Conservation (phyloP, 2,329 filamentous ascomycete genomes). For the Byssochlamys sp. region DNA sequence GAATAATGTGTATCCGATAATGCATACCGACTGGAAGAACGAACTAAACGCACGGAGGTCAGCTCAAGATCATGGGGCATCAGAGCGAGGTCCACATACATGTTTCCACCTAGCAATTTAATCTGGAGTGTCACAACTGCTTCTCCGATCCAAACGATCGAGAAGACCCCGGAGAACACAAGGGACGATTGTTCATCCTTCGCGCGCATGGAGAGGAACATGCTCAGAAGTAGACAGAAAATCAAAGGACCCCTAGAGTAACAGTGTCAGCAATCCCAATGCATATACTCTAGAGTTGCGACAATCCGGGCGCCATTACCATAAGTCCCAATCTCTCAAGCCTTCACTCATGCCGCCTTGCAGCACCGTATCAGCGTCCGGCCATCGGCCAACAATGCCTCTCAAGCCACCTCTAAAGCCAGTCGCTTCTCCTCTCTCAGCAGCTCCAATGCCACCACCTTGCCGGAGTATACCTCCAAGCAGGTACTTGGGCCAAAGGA, state of each 20-base stretch:
- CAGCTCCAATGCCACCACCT: conserved; percentile 45
- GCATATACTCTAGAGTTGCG: not conserved
- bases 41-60: conserved; percentile 51
- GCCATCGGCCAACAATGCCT: conserved; percentile 53
- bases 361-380: conserved; percentile 56
- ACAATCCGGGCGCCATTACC: conserved; percentile 36
- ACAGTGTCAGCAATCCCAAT: conserved; percentile 9
- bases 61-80: conserved; percentile 1
- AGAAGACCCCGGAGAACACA: conserved; percentile 93
- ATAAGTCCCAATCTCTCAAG: conserved; percentile 92
- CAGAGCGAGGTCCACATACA: conserved; percentile 52
- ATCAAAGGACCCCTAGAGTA: conserved; percentile 72
- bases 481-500: conserved; percentile 89
- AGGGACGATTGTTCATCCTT: conserved; percentile 69
- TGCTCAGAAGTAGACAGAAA: conserved; percentile 79
- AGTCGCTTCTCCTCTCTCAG: conserved; percentile 47
- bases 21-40: conserved; percentile 93
- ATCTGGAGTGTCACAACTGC: conserved; percentile 97
- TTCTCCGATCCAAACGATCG: conserved; percentile 92
- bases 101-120: conserved; percentile 88
- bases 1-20: conserved; percentile 97
- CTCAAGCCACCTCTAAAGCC: conserved; percentile 42
- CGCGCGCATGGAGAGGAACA: conserved; percentile 77
- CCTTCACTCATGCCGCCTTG: conserved; percentile 75
- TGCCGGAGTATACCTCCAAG: conserved; percentile 58